Conservation (phyloP, 305 asterid genomes). For the Rubia balearica region DNA sequence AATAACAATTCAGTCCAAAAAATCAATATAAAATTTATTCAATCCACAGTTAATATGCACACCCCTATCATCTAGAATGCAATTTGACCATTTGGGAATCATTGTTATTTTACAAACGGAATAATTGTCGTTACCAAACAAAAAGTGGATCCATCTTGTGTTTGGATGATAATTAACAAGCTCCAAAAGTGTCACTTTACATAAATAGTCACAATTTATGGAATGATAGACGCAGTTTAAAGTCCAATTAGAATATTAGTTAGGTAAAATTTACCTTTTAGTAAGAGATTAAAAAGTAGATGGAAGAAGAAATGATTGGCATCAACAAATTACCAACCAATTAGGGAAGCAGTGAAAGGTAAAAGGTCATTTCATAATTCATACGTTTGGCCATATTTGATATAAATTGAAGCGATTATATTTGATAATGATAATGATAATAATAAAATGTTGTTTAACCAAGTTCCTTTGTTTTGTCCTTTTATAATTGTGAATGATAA, state of each 20-base stretch:
- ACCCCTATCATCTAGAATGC: too few species aligned
- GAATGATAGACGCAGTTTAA: neutral
- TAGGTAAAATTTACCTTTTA: conserved; percentile 2
- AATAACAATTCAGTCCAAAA: too few species aligned
- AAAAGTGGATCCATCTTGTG: conserved; percentile 2
- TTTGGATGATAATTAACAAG: neutral
- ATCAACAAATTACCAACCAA: neutral
- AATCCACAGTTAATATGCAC: too few species aligned
- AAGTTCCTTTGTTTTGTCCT: too few species aligned
- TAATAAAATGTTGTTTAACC: neutral
- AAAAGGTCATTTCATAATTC: neutral
- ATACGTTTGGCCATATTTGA: neutral
- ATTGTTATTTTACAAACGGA: neutral
- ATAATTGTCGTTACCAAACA: neutral
- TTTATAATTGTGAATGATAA: neutral
- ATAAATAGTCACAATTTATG: neutral
- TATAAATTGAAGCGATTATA: conserved; percentile 4
- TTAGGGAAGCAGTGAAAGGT: neutral
- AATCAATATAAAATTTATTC: too few species aligned
- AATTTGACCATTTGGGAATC: neutral
- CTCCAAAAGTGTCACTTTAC: neutral
- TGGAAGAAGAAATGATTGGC: neutral
- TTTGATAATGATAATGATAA: neutral
- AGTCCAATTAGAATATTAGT: conserved; percentile 5
- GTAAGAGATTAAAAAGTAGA: neutral